phyloP scores from a whole-genome alignment of 106 monocot genomes.

The Dioscorea alata region DNA sequence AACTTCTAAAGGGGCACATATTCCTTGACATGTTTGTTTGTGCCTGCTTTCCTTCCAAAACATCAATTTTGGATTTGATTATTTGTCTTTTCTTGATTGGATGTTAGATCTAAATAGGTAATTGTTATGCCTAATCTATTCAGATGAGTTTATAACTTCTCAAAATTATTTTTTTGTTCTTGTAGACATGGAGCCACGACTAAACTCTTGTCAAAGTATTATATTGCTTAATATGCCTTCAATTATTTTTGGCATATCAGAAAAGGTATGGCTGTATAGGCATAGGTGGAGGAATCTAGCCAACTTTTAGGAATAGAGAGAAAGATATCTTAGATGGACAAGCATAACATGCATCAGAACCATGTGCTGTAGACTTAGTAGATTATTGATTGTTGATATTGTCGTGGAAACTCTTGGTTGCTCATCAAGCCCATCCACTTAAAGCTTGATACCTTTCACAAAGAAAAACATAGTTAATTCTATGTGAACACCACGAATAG shows the following conservation, averaged over 20 bases:
- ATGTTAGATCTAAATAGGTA: not conserved
- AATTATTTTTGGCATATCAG: not conserved
- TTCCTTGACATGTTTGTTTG: no score
- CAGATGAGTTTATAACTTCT: not conserved
- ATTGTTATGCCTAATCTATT: no score
- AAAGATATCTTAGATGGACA: not conserved
- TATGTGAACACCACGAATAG: not conserved
- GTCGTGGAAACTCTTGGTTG: not conserved
- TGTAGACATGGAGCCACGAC: not conserved
- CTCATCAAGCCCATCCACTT: slow-evolving; percentile 4
- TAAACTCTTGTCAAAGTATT: not conserved
- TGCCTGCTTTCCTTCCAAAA: no score
- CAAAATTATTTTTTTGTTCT: not conserved
- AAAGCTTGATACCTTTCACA: not conserved
- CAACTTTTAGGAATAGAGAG: not conserved
- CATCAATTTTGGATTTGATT: not conserved
- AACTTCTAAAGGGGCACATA: no score
- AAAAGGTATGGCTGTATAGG: not conserved
- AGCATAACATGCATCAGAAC: not conserved
- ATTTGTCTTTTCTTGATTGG: not conserved
- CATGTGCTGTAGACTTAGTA: not conserved
- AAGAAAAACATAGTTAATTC: not conserved
- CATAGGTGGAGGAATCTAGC: not conserved
- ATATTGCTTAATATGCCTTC: not conserved
- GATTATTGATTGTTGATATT: not conserved